Evolutionary conservation across 768 basidiomycete species (phyloP).

Genomic region (Leccinum fibrillosum): DNA sequence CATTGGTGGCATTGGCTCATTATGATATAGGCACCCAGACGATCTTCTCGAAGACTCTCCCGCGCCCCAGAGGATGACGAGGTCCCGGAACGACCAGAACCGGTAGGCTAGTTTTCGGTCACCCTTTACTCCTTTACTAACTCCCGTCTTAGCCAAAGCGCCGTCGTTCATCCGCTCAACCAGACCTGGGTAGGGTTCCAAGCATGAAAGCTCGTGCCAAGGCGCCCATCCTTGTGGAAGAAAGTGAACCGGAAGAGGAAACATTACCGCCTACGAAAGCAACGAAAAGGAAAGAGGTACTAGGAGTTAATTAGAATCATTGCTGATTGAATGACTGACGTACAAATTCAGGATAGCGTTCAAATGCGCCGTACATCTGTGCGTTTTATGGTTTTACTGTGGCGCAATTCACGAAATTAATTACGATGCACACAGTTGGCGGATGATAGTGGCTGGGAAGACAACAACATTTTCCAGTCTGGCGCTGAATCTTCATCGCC

Average conservation of each 20-base stretch:
- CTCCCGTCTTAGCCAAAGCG: constrained; percentile 59
- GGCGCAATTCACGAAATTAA: constrained; percentile 5
- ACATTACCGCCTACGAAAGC: constrained; percentile 58
- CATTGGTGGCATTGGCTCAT: constrained; percentile 9
- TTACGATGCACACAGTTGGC: constrained; percentile 23
- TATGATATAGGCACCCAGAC: constrained; percentile 32
- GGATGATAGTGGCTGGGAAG: constrained; percentile 86
- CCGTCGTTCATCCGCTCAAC: constrained; percentile 77
- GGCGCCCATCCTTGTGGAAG: constrained; percentile 55
- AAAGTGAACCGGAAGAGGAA: constrained; percentile 73
- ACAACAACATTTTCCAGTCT: constrained; percentile 87
- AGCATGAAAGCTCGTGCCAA: constrained; percentile 33
- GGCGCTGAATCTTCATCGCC: constrained; percentile 89
- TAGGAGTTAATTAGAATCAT: constrained; percentile 9
- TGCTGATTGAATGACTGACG: background rate
- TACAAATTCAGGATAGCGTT: constrained; percentile 44
- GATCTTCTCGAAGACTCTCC: constrained; percentile 66
- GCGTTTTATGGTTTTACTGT: constrained; percentile 27
- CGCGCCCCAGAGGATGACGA: constrained; percentile 48
- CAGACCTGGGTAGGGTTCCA: constrained; percentile 52
- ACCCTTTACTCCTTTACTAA: constrained; percentile 10
- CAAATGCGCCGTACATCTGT: constrained; percentile 56
- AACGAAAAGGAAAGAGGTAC: constrained; percentile 55
- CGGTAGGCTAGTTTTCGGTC: constrained; percentile 40
- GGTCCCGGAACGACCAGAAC: constrained; percentile 46